Evolutionary conservation across 1,284 basidiomycete species (phyloP).

Genomic region (Ceraceosorus guamensis): DNA sequence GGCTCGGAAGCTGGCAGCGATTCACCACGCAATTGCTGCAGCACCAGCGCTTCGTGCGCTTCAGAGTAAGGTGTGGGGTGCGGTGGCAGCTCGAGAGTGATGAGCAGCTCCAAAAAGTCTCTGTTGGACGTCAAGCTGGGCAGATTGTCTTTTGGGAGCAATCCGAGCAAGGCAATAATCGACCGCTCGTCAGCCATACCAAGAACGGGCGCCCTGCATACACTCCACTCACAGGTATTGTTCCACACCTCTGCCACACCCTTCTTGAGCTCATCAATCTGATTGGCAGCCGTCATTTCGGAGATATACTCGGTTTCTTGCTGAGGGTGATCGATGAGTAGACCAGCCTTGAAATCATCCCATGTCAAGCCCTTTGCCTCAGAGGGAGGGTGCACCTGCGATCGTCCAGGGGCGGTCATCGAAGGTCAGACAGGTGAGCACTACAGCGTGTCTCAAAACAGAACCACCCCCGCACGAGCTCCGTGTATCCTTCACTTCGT

Average conservation of each 20-base stretch:
- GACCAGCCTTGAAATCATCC: conserved; percentile 26
- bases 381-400: conserved; percentile 15
- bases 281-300: conserved; percentile 17
- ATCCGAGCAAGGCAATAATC: neutral
- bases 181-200: no score
- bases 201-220: no score
- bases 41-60: conserved; percentile 21
- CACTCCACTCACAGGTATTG: conserved; percentile 17
- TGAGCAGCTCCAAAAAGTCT: conserved; percentile 40
- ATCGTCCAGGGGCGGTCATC: no score
- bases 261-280: conserved; percentile 20
- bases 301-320: conserved; percentile 33
- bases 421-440: no score
- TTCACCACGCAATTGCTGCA: conserved; percentile 9
- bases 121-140: conserved; percentile 32
- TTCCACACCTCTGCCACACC: conserved; percentile 30
- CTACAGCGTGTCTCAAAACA: no score
- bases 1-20: conserved; percentile 13
- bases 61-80: conserved; percentile 25
- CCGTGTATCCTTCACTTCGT: conserved; percentile 3
- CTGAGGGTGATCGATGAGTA: conserved; percentile 25
- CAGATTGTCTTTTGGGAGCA: conserved; percentile 18
- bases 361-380: conserved; percentile 18
- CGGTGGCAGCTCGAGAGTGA: conserved; percentile 34
- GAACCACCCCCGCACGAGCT: conserved; percentile 13